Evolutionary conservation across 805 yeast genomes (phyloP), one percentile per base, ranked within the genome.

Genomic region (Sungouiella blattae): DNA sequence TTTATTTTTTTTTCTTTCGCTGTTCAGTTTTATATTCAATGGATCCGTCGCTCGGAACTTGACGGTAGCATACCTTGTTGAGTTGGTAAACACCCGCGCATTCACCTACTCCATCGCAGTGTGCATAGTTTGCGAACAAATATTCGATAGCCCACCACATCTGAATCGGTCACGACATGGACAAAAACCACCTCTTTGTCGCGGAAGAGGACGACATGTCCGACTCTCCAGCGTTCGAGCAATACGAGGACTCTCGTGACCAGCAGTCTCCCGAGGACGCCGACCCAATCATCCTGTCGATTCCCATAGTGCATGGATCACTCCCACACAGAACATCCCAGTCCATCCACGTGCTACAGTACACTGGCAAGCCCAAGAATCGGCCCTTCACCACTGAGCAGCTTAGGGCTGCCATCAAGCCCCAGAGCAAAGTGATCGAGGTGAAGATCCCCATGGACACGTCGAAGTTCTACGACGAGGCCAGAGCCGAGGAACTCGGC

Each of bases 401-500:
- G 23, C 54, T 70, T 40, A 60, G 60, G 12, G 66, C 80, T 0
- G 59, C 82, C 27, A 56, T 83, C 40, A 91, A 88, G 51, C 75
- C 75, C 1, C 63, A 71, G 18, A 69, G 87, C 1, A 75, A 78
- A 2, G 68, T 79, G 9, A 62, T 93, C 41, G 95, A 87, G 54
- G 72, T 89, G 24, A 86, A 83, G 41, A 64, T 85, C 5, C 95
- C 96, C 11, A 60, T 87, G 33, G 83, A 83, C 35, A 83, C 86
- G 0, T 50, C 64, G 5, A 71, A 71, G 28, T 87, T 83, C 49
- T 86, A 78, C 52, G 91, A 88, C 53, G 69, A 63, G 27, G 62
- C 70, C 9, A 81, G 80, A 48, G 70, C 82, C 5, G 78, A 70
- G 16, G 72, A 74, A 35, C 84, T 95, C 89, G 73, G 72, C 5